phyloP scores from a whole-genome alignment of 2,329 filamentous ascomycete genomes.

The Cryphonectria naterciae region DNA sequence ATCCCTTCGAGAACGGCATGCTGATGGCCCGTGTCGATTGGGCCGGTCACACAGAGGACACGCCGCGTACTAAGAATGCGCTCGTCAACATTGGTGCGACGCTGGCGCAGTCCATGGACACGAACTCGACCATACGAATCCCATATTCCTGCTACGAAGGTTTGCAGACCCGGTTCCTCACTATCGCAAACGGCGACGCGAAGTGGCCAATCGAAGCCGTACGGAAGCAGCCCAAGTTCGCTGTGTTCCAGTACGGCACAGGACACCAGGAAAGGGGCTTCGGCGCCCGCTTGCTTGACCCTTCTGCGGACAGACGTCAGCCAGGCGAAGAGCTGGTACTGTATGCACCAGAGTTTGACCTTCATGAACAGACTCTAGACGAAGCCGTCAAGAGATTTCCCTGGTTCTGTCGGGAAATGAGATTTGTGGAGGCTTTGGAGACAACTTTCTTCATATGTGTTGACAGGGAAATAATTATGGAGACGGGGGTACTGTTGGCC shows the following conservation, averaged over 20 bases:
- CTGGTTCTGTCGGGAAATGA: neutral
- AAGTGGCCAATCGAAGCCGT: neutral
- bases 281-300: neutral
- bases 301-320: neutral
- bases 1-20: slow-evolving; percentile 5
- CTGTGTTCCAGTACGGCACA: neutral
- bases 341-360: neutral
- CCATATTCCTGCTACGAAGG: neutral
- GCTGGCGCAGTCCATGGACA: neutral
- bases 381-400: neutral
- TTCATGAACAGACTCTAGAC: neutral
- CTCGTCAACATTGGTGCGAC: neutral
- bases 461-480: neutral
- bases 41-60: neutral
- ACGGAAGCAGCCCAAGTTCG: neutral
- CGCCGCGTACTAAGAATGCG: neutral
- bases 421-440: neutral
- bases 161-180: neutral
- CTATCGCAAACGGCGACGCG: neutral
- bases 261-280: neutral
- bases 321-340: neutral
- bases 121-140: neutral
- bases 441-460: neutral
- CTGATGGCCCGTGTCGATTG: neutral
- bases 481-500: neutral